Conservation (phyloP, 495 filamentous ascomycete species). For the Echria macrotheca region DNA sequence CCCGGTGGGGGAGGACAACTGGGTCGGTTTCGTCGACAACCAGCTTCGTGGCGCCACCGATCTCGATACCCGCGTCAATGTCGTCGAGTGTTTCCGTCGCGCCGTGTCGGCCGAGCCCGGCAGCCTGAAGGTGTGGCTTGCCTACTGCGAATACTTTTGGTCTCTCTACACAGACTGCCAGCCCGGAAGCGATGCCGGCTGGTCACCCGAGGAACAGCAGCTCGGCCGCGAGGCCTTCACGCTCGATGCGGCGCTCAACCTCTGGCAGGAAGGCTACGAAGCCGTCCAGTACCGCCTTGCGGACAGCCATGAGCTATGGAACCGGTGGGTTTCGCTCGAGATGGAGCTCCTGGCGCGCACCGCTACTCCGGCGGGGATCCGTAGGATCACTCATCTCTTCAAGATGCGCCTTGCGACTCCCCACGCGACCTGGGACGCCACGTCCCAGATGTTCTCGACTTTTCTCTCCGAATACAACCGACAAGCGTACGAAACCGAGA, state of each 20-base stretch:
- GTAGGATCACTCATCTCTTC: constrained; percentile 63
- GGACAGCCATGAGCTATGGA: constrained; percentile 87
- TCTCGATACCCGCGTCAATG: constrained; percentile 54
- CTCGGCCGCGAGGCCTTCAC: constrained; percentile 75
- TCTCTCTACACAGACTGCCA: constrained; percentile 65
- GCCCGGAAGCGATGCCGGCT: constrained; percentile 49
- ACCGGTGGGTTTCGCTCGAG: constrained; percentile 64
- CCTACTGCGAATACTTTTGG: constrained; percentile 83
- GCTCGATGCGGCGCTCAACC: constrained; percentile 65
- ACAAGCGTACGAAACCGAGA: constrained; percentile 68
- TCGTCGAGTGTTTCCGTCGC: constrained; percentile 78
- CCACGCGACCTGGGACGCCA: constrained; percentile 80
- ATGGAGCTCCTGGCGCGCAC: constrained; percentile 50
- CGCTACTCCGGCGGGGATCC: constrained; percentile 53
- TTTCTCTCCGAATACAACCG: constrained; percentile 77
- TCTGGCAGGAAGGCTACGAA: constrained; percentile 73
- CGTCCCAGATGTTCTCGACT: constrained; percentile 73
- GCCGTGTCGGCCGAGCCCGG: constrained; percentile 77
- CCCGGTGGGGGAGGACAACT: constrained; percentile 51
- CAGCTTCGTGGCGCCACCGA: constrained; percentile 44
- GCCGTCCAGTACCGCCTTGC: constrained; percentile 75
- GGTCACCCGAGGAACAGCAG: constrained; percentile 71
- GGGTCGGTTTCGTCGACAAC: constrained; percentile 50
- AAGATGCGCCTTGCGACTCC: constrained; percentile 68
- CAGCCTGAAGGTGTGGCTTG: constrained; percentile 80